Conservation (phyloP, 495 filamentous ascomycete species). For the Daldinia caldariorum region DNA sequence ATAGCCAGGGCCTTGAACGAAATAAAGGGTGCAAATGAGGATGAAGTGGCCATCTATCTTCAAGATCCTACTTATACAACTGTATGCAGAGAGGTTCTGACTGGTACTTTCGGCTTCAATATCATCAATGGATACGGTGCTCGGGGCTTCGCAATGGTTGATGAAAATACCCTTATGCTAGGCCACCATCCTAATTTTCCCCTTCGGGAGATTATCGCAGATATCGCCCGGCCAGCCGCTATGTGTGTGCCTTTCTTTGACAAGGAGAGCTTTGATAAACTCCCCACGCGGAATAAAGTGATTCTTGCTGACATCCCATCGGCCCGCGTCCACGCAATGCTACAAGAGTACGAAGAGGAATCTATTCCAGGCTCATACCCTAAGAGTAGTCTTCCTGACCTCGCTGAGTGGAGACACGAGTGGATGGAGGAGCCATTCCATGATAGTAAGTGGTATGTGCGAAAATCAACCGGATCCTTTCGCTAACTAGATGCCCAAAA, state of each 20-base stretch:
- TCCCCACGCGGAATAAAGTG: no score
- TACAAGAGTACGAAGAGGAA: not conserved
- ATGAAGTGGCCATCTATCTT: not conserved
- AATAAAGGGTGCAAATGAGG: not conserved
- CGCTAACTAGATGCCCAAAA: no score
- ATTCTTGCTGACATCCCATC: not conserved
- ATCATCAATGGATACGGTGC: constrained; percentile 9
- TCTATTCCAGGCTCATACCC: not conserved
- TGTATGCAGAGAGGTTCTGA: not conserved
- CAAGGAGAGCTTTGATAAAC: not conserved
- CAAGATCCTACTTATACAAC: constrained; percentile 10
- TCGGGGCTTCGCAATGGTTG: constrained; percentile 41
- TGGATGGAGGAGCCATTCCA: constrained; percentile 4
- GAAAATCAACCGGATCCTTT: no score
- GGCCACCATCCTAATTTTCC: constrained; percentile 30
- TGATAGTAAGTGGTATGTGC: constrained; percentile 14
- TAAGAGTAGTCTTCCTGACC: no score
- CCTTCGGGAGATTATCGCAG: constrained; percentile 44
- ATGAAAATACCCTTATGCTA: constrained; percentile 40
- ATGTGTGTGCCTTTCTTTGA: constrained; percentile 39
- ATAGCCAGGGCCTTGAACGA: not conserved
- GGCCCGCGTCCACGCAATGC: constrained; percentile 3
- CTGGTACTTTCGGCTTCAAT: not conserved
- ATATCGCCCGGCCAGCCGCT: constrained; percentile 44
- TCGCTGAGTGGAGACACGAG: no score